phyloP scores from a whole-genome alignment of 2,329 filamentous ascomycete species.

The Sclerotinia subarctica region DNA sequence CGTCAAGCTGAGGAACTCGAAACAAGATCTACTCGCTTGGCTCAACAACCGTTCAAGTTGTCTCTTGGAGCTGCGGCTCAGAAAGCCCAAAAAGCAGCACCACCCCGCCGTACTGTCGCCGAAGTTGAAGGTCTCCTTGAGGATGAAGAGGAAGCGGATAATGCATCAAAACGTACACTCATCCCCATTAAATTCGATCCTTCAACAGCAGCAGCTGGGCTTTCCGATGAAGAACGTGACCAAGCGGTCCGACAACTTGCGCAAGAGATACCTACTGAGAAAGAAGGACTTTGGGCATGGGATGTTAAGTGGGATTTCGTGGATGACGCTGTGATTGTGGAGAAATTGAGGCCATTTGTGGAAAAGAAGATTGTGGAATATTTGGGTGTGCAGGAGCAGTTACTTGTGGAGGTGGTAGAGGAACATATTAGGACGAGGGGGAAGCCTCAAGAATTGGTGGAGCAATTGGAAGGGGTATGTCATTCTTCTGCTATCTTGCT shows the following conservation, averaged over 20 bases:
- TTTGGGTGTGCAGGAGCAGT: slow-evolving; percentile 91
- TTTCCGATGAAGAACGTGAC: slow-evolving; percentile 83
- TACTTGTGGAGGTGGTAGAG: slow-evolving; percentile 89
- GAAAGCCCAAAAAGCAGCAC: slow-evolving; percentile 56
- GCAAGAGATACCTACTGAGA: slow-evolving; percentile 83
- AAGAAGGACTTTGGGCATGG: slow-evolving; percentile 88
- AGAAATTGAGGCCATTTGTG: slow-evolving; percentile 90
- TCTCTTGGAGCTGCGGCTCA: slow-evolving; percentile 87
- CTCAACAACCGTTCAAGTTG: slow-evolving; percentile 82
- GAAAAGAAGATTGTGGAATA: slow-evolving; percentile 99
- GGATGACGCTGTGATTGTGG: slow-evolving; percentile 73
- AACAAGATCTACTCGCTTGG: slow-evolving; percentile 42
- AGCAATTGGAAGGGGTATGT: slow-evolving; percentile 78
- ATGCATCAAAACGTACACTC: slow-evolving; percentile 67
- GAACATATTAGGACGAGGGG: slow-evolving; percentile 76
- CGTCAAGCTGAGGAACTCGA: slow-evolving; percentile 76
- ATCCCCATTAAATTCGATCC: slow-evolving; percentile 81
- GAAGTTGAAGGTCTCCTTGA: slow-evolving; percentile 94
- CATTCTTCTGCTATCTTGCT: slow-evolving; percentile 12
- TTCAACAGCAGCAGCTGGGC: slow-evolving; percentile 56
- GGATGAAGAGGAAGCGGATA: slow-evolving; percentile 82
- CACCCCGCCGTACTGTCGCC: slow-evolving; percentile 74
- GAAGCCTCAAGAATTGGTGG: slow-evolving; percentile 74
- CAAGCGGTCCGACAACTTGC: slow-evolving; percentile 80
- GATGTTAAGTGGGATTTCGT: slow-evolving; percentile 88